phyloP scores from a whole-genome alignment of 805 yeast species.

The Kuraishia capsulata region DNA sequence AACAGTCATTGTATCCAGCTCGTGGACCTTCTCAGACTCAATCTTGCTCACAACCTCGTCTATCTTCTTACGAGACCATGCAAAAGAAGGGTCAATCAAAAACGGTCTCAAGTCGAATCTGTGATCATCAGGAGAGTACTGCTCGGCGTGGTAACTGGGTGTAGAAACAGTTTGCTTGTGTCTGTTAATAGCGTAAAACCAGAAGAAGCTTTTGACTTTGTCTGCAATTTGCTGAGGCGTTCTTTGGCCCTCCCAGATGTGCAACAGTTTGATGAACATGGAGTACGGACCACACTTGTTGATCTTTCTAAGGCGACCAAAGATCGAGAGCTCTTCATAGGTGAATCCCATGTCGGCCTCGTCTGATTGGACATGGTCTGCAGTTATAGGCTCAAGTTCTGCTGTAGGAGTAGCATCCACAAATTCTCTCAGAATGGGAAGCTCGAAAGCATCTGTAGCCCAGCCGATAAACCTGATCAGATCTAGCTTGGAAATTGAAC shows the following conservation, averaged over 20 bases:
- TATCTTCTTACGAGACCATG: slow-evolving; percentile 85
- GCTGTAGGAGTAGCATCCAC: slow-evolving; percentile 95
- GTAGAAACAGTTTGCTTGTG: slow-evolving; percentile 98
- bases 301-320: slow-evolving; percentile 86
- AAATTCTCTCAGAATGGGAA: slow-evolving; percentile 74
- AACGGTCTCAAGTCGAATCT: slow-evolving; percentile 96
- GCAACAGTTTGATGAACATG: slow-evolving; percentile 83
- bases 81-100: slow-evolving; percentile 79
- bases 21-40: slow-evolving; percentile 26
- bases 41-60: slow-evolving; percentile 64
- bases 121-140: slow-evolving; percentile 96
- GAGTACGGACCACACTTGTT: slow-evolving; percentile 95
- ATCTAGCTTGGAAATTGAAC: slow-evolving; percentile 96
- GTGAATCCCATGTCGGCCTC: slow-evolving; percentile 99
- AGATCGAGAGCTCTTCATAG: slow-evolving; percentile 83
- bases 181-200: slow-evolving; percentile 88
- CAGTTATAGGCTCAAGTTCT: slow-evolving; percentile 93
- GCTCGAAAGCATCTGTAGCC: slow-evolving; percentile 57
- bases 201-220: slow-evolving; percentile 88
- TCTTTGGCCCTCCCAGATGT: slow-evolving; percentile 78
- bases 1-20: slow-evolving; percentile 31
- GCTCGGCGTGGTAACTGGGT: slow-evolving; percentile 96
- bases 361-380: slow-evolving; percentile 87
- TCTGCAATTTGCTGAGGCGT: slow-evolving; percentile 81
- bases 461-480: slow-evolving; percentile 77